These are phyloP conservation scores for Pseudogymnoascus sp. DNA, from an alignment of 2,329 filamentous ascomycete species.

Conservation along the genomic window DNA sequence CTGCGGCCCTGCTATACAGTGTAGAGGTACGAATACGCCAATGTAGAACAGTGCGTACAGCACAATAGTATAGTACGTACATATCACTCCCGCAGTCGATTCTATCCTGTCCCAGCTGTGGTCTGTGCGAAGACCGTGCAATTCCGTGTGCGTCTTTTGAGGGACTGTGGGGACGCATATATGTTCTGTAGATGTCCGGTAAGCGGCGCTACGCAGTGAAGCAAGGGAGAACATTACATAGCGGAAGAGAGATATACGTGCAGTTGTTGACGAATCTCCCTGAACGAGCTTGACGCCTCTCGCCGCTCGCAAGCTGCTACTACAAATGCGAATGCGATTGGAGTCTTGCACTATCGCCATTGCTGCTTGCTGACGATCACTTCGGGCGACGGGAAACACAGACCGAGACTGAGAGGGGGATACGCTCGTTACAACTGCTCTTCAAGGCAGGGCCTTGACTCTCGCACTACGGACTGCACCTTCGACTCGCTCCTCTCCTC, in stretches of 20 bases:
- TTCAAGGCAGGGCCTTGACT: neutral
- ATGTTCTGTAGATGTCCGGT: constrained; percentile 1
- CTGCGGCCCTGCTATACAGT: neutral
- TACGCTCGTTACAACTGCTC: neutral
- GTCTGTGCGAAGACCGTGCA: constrained; percentile 2
- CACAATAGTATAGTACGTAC: neutral
- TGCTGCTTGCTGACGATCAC: neutral
- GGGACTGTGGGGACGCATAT: constrained; percentile 1
- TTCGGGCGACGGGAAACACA: neutral
- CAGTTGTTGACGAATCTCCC: neutral
- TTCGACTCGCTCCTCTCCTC: neutral
- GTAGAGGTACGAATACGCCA: neutral
- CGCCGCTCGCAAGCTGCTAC: neutral
- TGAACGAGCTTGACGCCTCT: neutral
- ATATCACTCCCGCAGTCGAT: neutral
- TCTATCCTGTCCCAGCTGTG: neutral
- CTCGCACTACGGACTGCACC: neutral
- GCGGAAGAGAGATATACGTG: neutral
- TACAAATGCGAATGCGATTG: neutral
- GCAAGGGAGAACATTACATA: neutral
- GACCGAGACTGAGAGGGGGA: neutral
- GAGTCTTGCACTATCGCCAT: neutral
- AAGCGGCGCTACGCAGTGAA: neutral
- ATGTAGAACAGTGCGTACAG: neutral
- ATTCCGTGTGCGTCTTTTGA: neutral